Evolutionary conservation across 2,329 filamentous ascomycete genomes (phyloP).

Genomic region (Aspergillus cejpii): DNA sequence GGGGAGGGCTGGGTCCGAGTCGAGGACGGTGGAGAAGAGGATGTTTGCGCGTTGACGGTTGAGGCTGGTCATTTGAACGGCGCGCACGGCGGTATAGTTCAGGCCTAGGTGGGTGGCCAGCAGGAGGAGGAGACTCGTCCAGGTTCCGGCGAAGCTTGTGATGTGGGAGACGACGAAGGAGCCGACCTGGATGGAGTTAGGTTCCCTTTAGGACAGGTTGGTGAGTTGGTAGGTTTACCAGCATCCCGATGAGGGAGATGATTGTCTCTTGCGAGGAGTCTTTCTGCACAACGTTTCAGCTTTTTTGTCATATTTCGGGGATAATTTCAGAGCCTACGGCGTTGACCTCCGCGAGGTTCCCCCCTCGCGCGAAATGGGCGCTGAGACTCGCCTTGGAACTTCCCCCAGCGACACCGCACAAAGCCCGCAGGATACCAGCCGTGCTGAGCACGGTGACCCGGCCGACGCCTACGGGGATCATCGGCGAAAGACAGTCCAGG

Average conservation of each 20-base stretch:
- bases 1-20: constrained; percentile 25
- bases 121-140: constrained; percentile 63
- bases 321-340: constrained; percentile 48
- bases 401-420: constrained; percentile 86
- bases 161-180: constrained; percentile 73
- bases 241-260: constrained; percentile 79
- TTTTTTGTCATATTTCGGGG: not conserved
- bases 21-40: constrained; percentile 56
- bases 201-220: not conserved
- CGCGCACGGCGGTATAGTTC: constrained; percentile 78
- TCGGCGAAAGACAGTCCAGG: constrained; percentile 74
- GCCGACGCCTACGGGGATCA: constrained; percentile 52
- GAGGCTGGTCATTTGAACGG: constrained; percentile 74
- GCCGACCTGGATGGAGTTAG: constrained; percentile 49
- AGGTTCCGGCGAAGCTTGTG: constrained; percentile 64
- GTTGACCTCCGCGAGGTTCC: constrained; percentile 88
- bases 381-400: constrained; percentile 86
- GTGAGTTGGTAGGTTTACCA: constrained; percentile 43
- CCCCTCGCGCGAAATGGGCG: constrained; percentile 80
- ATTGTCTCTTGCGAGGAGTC: constrained; percentile 94
- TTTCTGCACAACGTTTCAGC: constrained; percentile 45
- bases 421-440: constrained; percentile 55
- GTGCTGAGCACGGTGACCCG: constrained; percentile 54
- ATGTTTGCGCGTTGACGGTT: constrained; percentile 83
- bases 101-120: constrained; percentile 71